Base-by-base conservation (phyloP, 2,329 filamentous ascomycete species). In the Purpureocillium lavendulum region DNA sequence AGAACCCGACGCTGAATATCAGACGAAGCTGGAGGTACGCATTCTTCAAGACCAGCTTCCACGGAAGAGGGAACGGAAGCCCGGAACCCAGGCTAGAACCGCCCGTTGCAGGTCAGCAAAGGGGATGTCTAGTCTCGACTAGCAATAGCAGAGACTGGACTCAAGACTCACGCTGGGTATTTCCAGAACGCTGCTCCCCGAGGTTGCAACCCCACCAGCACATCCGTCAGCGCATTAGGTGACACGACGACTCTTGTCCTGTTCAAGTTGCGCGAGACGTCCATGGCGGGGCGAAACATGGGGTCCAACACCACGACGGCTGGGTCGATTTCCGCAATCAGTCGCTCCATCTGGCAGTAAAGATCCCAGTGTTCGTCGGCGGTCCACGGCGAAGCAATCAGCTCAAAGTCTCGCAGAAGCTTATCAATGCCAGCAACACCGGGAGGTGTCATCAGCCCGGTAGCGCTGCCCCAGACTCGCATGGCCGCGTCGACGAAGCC, bases 11-110 rank as follows among this genome's bases (percentile, higher is more conserved):
- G 13, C 46, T 40, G 29, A 45, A 51, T 13, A 57, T 42, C 5
- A 53, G 31, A 15, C 49, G 40, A 8, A 39, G 7, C 15, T 45
- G 35, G 11, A 55, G 45, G 16, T 52, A 49, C 4, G 67, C 55
- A 44, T 72, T 73, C 5, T 52, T 43, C 4, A 61, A 61, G 26
- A 72, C 57, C 1, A 63, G 49, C 36, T 51, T 50, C 58, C 54
- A 64, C 1, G 70, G 66, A 1, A 73, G 48, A 1, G 69, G 69
- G 37, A 61, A 74, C 0, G 59, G 50, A 39, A 62, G 65, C 3
- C 62, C 65, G 1, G 65, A 66, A 2, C 58, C 59, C 0, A n/a
- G n/a, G n/a, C n/a, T n/a, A n/a, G n/a, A n/a, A n/a, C n/a, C n/a
- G n/a, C n/a, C n/a, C n/a, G n/a, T n/a, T n/a, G n/a, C n/a, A n/a